phyloP scores from a whole-genome alignment of 805 yeast species.

The Sugiyamaella qingdaonensis region DNA sequence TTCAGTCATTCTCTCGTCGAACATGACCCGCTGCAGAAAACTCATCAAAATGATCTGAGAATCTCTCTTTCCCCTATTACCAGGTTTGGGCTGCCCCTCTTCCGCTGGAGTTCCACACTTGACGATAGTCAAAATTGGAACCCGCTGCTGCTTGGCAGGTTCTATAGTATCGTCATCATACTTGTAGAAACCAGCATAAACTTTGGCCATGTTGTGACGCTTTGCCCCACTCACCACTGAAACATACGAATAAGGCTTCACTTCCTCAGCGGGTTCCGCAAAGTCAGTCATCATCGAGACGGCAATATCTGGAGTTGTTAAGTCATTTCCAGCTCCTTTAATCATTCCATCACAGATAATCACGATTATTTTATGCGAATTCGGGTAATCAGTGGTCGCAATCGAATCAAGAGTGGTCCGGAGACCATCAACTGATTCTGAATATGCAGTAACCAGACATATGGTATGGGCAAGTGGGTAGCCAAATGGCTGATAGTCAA shows the following conservation, averaged over 20 bases:
- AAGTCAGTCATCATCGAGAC: conserved; percentile 83
- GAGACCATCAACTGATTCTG: conserved; percentile 84
- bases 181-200: conserved; percentile 89
- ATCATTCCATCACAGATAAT: conserved; percentile 91
- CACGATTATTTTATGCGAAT: conserved; percentile 82
- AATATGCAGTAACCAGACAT: conserved; percentile 85
- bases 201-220: conserved; percentile 97
- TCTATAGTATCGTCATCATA: conserved; percentile 76
- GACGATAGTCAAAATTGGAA: conserved; percentile 69
- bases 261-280: conserved; percentile 66
- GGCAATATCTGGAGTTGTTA: conserved; percentile 85
- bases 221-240: conserved; percentile 93
- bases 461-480: conserved; percentile 73
- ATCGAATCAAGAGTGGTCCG: conserved; percentile 87
- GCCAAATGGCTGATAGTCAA: conserved; percentile 79
- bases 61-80: conserved; percentile 95
- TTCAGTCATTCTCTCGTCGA: conserved; percentile 91
- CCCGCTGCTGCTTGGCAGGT: conserved; percentile 70
- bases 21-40: conserved; percentile 78
- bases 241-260: conserved; percentile 79
- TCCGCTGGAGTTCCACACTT: conserved; percentile 92
- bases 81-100: conserved; percentile 68
- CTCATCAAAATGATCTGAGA: conserved; percentile 90
- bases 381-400: conserved; percentile 93
- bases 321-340: conserved; percentile 89